Evolutionary conservation across 1,139 yeast genomes (phyloP).

Genomic region (Blastobotrys niveus): DNA sequence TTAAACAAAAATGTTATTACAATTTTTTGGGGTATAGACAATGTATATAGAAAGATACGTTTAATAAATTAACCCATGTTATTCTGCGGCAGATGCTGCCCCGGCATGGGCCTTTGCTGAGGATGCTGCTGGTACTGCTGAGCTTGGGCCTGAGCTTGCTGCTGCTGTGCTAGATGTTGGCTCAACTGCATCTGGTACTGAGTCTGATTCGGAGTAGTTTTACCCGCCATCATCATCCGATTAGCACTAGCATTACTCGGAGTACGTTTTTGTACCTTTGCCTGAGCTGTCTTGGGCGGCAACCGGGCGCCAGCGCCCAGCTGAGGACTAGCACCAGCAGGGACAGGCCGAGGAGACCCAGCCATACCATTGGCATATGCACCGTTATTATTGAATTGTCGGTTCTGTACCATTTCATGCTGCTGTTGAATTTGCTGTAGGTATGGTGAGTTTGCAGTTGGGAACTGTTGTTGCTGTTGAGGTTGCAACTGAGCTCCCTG

Average conservation of each 20-base stretch:
- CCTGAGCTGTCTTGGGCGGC: conserved; percentile 11
- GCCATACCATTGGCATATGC: too few species aligned
- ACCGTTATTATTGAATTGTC: too few species aligned
- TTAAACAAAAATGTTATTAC: not conserved
- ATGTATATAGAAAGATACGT: not conserved
- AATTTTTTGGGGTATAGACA: too few species aligned
- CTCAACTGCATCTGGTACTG: too few species aligned
- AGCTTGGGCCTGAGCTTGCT: not conserved
- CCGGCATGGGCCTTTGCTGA: conserved; percentile 16
- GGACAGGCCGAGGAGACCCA: too few species aligned
- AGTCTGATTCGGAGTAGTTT: too few species aligned
- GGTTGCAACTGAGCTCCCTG: conserved; percentile 11
- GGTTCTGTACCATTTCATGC: conserved; percentile 14
- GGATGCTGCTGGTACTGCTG: not conserved
- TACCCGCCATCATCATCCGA: not conserved
- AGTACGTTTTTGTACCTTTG: conserved; percentile 14
- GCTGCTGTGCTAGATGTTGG: not conserved
- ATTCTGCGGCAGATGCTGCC: conserved; percentile 1
- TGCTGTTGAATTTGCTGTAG: conserved; percentile 9
- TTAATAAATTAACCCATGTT: not conserved
- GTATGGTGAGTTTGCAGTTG: conserved; percentile 15
- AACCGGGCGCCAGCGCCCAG: too few species aligned
- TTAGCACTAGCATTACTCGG: not conserved
- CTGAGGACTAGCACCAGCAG: conserved; percentile 2
- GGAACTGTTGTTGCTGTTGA: conserved; percentile 15